Evolutionary conservation across 257 asterid species (phyloP).

Genomic region (Eustoma russellianum): DNA sequence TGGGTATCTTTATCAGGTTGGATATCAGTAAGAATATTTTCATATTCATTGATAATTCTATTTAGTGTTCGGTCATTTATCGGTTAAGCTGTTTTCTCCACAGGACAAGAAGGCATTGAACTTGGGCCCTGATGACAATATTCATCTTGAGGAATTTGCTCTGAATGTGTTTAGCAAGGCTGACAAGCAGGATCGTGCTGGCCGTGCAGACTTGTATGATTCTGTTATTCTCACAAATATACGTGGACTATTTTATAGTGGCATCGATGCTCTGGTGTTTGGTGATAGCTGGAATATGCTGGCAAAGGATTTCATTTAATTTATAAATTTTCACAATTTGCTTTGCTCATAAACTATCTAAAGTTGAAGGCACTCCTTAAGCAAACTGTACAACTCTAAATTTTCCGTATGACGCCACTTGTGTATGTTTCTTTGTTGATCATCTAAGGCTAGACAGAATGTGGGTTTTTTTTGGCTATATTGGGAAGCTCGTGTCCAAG

Average conservation of each 20-base stretch:
- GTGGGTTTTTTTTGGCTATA: too few species aligned
- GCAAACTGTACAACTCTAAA: not conserved
- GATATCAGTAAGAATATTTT: too few species aligned
- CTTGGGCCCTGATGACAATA: constrained; percentile 74
- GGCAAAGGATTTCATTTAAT: too few species aligned
- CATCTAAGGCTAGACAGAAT: too few species aligned
- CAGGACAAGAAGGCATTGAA: constrained; percentile 86
- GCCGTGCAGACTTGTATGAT: constrained; percentile 72
- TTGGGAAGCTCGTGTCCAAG: too few species aligned
- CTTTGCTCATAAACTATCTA: not conserved
- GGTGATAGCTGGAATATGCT: too few species aligned
- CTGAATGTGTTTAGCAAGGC: constrained; percentile 78
- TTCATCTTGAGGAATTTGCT: constrained; percentile 90
- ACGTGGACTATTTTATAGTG: not conserved
- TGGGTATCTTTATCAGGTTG: too few species aligned
- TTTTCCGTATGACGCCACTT: not conserved
- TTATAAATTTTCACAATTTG: not conserved
- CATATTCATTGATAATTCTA: too few species aligned
- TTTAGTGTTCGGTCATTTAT: constrained; percentile 3
- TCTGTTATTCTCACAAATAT: constrained; percentile 1
- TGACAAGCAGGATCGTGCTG: constrained; percentile 95
- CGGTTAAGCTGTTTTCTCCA: constrained; percentile 4
- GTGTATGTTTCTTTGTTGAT: too few species aligned
- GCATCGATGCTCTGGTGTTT: not conserved
- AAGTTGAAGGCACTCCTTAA: not conserved